Evolutionary conservation across 2,329 filamentous ascomycete species (phyloP).

Genomic region (Bimuria novae-zelandiae): DNA sequence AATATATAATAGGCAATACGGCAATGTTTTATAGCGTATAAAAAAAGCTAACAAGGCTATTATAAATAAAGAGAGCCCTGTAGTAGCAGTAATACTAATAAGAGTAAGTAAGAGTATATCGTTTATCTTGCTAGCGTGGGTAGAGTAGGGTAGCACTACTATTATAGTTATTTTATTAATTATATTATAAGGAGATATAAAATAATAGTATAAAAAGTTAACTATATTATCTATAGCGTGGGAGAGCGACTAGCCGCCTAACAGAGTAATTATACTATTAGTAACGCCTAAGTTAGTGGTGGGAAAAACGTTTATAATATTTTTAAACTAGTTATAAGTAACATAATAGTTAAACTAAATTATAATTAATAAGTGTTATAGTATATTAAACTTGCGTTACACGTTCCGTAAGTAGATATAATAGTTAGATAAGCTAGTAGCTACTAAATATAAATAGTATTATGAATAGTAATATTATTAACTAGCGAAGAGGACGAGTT

Average conservation of each 20-base stretch:
- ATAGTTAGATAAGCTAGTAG: too few species aligned
- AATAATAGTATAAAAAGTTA: too few species aligned
- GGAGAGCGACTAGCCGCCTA: too few species aligned
- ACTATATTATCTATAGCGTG: too few species aligned
- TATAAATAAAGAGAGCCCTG: slow-evolving; percentile 19
- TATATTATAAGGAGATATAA: not conserved
- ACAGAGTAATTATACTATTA: not conserved
- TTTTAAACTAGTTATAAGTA: slow-evolving; percentile 6
- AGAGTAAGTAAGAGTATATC: too few species aligned
- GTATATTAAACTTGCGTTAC: not conserved
- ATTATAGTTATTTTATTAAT: not conserved
- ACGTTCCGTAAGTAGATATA: not conserved
- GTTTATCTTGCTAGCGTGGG: too few species aligned
- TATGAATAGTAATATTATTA: too few species aligned
- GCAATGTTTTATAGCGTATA: slow-evolving; percentile 20
- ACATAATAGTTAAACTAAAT: too few species aligned
- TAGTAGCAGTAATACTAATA: slow-evolving; percentile 28
- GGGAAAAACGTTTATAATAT: not conserved
- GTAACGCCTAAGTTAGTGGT: not conserved
- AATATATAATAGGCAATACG: slow-evolving; percentile 15
- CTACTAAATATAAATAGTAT: too few species aligned
- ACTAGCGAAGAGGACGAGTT: too few species aligned
- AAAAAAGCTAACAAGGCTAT: slow-evolving; percentile 25
- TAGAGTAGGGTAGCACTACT: too few species aligned
- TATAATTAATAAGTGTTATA: not conserved